These are phyloP conservation scores for Ambrosiella xylebori DNA, from an alignment of 2,329 filamentous ascomycete genomes.

Conservation along the genomic window DNA sequence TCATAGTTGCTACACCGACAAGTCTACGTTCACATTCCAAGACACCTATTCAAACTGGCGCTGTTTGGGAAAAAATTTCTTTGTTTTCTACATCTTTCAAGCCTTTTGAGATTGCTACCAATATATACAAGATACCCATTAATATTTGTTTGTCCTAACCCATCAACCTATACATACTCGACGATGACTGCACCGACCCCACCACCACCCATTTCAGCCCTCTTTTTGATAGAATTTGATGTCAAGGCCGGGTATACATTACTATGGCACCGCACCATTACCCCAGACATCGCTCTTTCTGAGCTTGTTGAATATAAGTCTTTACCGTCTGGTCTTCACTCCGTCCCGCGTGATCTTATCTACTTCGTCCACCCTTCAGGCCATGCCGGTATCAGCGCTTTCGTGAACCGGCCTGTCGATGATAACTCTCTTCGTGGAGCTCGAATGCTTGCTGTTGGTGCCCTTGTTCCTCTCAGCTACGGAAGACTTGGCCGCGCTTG, in stretches of 20 bases:
- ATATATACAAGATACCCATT: too few species aligned
- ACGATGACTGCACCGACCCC: slow-evolving; percentile 24
- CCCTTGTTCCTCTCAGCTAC: slow-evolving; percentile 70
- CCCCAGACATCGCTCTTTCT: slow-evolving; percentile 55
- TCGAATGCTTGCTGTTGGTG: slow-evolving; percentile 79
- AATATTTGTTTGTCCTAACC: background rate
- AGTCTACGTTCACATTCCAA: background rate
- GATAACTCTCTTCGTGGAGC: slow-evolving; percentile 68
- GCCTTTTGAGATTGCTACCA: too few species aligned
- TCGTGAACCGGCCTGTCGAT: slow-evolving; percentile 66
- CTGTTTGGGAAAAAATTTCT: background rate
- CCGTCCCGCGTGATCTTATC: slow-evolving; percentile 71
- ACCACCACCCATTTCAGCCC: slow-evolving; percentile 49
- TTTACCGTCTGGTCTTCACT: slow-evolving; percentile 80
- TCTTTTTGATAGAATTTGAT: slow-evolving; percentile 84
- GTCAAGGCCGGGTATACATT: slow-evolving; percentile 85
- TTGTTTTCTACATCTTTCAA: too few species aligned
- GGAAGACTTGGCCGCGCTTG: slow-evolving; percentile 76
- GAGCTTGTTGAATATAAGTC: slow-evolving; percentile 92
- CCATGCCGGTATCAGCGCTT: slow-evolving; percentile 80
- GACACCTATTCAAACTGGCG: background rate
- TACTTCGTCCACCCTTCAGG: slow-evolving; percentile 77
- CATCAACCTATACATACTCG: background rate
- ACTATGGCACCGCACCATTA: slow-evolving; percentile 58
- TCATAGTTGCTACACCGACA: background rate